A percentile compares a stretch with the other conserved stretches of the same genome.
phyloP scores from a whole-genome alignment of 441 rosid species.

The Sinapis alba region DNA sequence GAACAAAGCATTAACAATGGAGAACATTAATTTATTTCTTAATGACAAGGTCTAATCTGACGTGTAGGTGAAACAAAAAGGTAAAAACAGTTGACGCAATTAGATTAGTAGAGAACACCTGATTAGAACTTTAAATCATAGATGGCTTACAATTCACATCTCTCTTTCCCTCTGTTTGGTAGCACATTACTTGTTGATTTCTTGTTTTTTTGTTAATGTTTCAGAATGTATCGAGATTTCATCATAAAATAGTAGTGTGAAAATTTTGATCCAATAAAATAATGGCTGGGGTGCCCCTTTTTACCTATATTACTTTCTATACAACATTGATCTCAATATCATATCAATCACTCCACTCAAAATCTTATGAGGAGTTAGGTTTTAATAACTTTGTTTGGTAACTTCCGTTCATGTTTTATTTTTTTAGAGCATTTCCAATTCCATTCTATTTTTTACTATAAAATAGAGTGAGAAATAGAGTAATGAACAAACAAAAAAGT shows the following conservation, averaged over 20 bases:
- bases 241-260: background rate
- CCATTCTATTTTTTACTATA: too few relatives aligned
- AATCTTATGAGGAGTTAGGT: conserved; percentile 16
- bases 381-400: conserved; percentile 14
- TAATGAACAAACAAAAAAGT: too few relatives aligned
- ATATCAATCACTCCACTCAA: background rate
- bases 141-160: background rate
- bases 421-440: too few relatives aligned
- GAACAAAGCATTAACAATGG: conserved; percentile 11
- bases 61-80: background rate
- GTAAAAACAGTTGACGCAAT: background rate
- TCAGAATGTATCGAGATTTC: background rate
- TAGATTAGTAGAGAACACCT: background rate
- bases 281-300: background rate
- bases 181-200: background rate
- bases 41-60: background rate
- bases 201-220: background rate
- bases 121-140: background rate
- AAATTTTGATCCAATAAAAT: background rate
- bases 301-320: conserved; percentile 25
- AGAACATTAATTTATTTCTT: background rate
- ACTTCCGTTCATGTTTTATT: background rate
- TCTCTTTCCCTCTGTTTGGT: background rate
- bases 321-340: conserved; percentile 15
- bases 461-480: too few relatives aligned